Evolutionary conservation across 495 filamentous ascomycete genomes (phyloP), one percentile per base, ranked within the genome.

Genomic region (Bacidia rubella): DNA sequence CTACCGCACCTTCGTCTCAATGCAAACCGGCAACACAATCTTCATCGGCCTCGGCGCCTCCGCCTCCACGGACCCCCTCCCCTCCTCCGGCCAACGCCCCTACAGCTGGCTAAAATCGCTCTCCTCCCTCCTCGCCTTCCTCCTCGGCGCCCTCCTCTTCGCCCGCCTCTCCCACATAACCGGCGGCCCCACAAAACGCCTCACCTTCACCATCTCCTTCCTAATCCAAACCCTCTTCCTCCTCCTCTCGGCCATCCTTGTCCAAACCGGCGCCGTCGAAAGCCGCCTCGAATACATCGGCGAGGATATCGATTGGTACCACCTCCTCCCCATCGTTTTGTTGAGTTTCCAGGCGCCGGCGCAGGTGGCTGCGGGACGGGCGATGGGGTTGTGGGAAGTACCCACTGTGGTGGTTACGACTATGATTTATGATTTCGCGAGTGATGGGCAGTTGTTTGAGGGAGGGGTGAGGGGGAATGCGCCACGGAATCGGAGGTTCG

Each of bases 391-490:
- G 56, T 76, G 75, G 54, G 81, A 85, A 64, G 73, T 87, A 32
- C 82, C 83, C 7, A 82, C 80, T 2, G 81, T 80, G 23, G 83
- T 87, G 11, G 63, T 86, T 59, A 87, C 83, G 5, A 81, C 73
- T 53, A 70, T 84, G 15, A 80, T 86, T 55, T 82, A 78, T 57
- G 82, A 85, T 57, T 65, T 86, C 51, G 73, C 78, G n/a, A 76
- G 74, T 22, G 76, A 83, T 52, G 74, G 78, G n/a, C 65, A 70
- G 24, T 57, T 82, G 11, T 53, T 71, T 1, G 66, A 63, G 4
- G 66, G 65, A 22, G 11, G 19, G 24, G 63, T 70, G 3, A 64
- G 60, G 39, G 59, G 70, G 51, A 84, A 84, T 55, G 68, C 68
- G 1, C 82, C 83, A 66, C 68, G 81, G 21, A 81, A 85, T 63